Base-by-base conservation (phyloP, 2,329 filamentous ascomycete genomes). In the Sporothrix dimorphospora region DNA sequence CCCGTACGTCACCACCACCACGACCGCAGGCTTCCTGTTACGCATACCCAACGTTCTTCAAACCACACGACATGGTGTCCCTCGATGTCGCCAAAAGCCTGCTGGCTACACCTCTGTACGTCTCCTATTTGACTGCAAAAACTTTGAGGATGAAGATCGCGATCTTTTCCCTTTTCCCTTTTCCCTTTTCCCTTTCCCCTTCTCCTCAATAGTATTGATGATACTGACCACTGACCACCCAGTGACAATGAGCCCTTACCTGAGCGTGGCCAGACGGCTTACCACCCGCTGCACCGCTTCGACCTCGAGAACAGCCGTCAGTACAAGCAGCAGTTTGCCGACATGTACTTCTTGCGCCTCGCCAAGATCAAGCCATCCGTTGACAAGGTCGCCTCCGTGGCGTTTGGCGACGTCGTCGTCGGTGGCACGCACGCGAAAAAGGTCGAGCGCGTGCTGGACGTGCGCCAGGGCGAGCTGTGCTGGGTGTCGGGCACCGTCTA, bases 401-500 rank as follows among this genome's bases (percentile, higher is more conserved):
- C 91, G 7, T 99, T 96, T 94, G 86, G 89, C 63, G 91, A 89
- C 69, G 91, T 93, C 70, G 87, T 91, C 79, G 90, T 98, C 76
- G 93, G 88, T 7, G 92, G 90, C 49, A 90, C 97, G 79, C 84
- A 84, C 72, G 93, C 93, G 12, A 88, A 87, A 76, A 89, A 87
- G 75, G 94, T 97, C 19, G 93, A 98, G 42, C 87, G 96, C 76
- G 96, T 99, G 73, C 87, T 99, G 40, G 95, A 99, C 82, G 96
- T 99, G 69, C 90, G 95, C 73, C 96, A 98, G 83, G 96, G 96
- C 75, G 91, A 98, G 82, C 85, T 98, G 47, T 98, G 95, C 83
- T 99, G 95, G 94, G 92, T 99, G 19, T 87, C 91, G 0, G 96
- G 97, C 19, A 99, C 96, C 0, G 90, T 98, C 42, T 99, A 97